Conservation (phyloP, 2,329 filamentous ascomycete species). For the Aureobasidium subglaciale region DNA sequence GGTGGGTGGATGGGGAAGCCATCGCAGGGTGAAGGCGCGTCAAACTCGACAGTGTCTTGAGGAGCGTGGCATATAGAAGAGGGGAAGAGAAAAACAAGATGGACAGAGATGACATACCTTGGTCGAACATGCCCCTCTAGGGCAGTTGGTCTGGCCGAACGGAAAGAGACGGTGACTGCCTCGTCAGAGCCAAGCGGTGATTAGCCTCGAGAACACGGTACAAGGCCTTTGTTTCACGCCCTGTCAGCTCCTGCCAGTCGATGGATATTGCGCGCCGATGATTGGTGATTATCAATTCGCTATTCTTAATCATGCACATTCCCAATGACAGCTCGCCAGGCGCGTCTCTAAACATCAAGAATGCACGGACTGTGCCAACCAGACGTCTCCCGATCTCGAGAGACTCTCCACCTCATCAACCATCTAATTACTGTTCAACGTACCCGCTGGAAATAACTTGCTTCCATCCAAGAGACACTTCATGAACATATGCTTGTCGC, state of each 20-base stretch:
- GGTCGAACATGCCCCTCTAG: slow-evolving; percentile 12
- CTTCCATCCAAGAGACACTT: too few relatives aligned
- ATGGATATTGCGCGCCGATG: neutral
- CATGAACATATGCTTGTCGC: slow-evolving; percentile 9
- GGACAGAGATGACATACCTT: slow-evolving; percentile 3
- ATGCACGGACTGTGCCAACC: neutral
- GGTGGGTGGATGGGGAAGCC: neutral
- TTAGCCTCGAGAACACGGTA: neutral
- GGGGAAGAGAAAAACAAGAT: neutral
- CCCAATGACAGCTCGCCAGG: neutral
- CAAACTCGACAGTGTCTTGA: neutral
- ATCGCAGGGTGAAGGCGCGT: neutral
- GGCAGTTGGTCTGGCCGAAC: slow-evolving; percentile 3
- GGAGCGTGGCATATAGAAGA: neutral
- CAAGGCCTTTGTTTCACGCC: slow-evolving; percentile 13
- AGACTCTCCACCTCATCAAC: neutral
- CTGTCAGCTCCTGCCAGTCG: neutral
- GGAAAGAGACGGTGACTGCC: slow-evolving; percentile 6
- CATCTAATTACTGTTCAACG: too few relatives aligned
- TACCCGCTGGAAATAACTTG: too few relatives aligned
- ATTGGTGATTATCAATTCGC: neutral
- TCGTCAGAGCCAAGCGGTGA: neutral
- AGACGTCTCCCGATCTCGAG: neutral
- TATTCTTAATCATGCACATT: slow-evolving; percentile 7
- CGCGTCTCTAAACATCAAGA: neutral